Evolutionary conservation across 2,329 filamentous ascomycete genomes (phyloP).

Genomic region (Myriosclerotinia curreyana): DNA sequence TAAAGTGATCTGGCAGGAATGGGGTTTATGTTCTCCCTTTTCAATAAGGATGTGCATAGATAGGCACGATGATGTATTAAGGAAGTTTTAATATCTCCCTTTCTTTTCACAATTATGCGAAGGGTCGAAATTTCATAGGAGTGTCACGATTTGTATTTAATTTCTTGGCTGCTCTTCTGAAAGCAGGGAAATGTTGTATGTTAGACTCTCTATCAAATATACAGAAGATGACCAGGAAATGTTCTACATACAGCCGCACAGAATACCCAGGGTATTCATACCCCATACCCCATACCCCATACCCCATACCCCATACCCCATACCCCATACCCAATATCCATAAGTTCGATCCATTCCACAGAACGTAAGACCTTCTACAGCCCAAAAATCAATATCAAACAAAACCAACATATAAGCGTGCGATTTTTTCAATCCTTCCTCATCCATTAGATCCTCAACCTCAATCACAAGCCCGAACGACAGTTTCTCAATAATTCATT

Average conservation of each 20-base stretch:
- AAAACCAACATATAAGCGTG: neutral
- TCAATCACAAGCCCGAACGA: neutral
- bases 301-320: too few species aligned
- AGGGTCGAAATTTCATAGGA: neutral
- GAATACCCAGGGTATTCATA: too few species aligned
- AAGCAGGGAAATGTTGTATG: too few species aligned
- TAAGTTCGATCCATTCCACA: too few species aligned
- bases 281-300: too few species aligned
- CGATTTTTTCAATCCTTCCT: neutral
- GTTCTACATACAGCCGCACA: too few species aligned
- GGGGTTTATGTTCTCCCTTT: neutral
- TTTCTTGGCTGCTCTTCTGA: neutral
- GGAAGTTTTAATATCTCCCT: too few species aligned
- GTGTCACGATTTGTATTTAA: neutral
- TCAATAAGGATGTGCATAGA: neutral
- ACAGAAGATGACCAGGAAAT: too few species aligned
- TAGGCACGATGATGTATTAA: neutral
- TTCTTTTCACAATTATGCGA: neutral
- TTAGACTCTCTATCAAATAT: neutral
- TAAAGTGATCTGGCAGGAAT: neutral
- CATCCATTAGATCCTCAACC: neutral
- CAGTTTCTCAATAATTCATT: neutral
- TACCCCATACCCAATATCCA: too few species aligned
- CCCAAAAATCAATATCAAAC: neutral
- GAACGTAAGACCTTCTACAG: too few species aligned